Base-by-base conservation (phyloP, 306 rosid genomes). In the Corylus americana region DNA sequence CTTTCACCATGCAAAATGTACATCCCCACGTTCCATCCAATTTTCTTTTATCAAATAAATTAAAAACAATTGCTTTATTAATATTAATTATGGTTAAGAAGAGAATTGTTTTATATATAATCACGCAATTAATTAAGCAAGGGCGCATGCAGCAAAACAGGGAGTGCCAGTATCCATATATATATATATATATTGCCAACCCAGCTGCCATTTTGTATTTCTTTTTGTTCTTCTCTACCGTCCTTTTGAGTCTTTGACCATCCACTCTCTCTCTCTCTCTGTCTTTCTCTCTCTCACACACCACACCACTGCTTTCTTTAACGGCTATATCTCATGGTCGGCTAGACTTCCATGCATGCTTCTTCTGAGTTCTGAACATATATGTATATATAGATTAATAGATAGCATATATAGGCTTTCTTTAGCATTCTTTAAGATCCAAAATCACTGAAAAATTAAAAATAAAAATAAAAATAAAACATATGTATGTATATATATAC, bases 1-100 rank as follows among this genome's bases (percentile, higher is more conserved):
- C 74, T 66, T 80, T 54, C 79, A 74, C 79, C 79, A 67, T 74
- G 83, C 79, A 74, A 74, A 54, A 7, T 22, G 31, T 35, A 63
- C 74, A 64, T 35, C 37, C 72, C 73, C 74, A 39, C 82, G 66
- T 73, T 53, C 63, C 70, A 48, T 37, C 39, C 42, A 63, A 5
- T 42, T 42, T 42, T 42, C 45, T 42, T 42, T 42, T 42, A 1
- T 5, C 45, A 42, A 42, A 42, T 42, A 0, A 42, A 42, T 42
- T 42, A 25, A 63, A 13, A 1, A 11, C 4, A 29, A 12, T 29
- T 63, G 20, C 70, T 63, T 63, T 31, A 12, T 25, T 63, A 63
- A 29, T 31, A 29, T 29, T 61, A 61, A 61, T 61, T 61, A 61
- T 27, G 44, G 68, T 29, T 61, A 5, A 12, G 16, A 62, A 29